Percentiles rank a stretch among this genome's conserved stretches.
Evolutionary conservation across 169 alveolate genomes (phyloP).

Genomic region (Plasmodium sp.): DNA sequence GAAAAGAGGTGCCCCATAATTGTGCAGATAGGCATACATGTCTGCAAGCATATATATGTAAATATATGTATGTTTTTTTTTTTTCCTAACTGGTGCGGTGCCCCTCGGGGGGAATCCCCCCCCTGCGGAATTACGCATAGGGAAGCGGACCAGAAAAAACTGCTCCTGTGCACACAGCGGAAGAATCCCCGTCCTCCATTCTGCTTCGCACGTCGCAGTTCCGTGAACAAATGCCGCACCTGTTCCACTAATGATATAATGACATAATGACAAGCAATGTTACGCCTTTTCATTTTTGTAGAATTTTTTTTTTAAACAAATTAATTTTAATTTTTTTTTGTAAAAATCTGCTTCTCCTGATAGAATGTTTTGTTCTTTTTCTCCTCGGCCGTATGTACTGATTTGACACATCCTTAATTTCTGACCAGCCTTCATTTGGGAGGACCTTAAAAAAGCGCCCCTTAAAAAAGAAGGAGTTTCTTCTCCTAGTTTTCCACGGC

Average conservation of each 20-base stretch:
- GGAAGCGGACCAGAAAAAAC: background rate
- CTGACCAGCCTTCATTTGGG: conserved; percentile 67
- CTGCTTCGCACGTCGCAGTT: background rate
- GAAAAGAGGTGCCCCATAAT: background rate
- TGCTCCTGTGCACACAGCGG: background rate
- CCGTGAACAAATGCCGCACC: background rate
- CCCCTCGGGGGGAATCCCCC: background rate
- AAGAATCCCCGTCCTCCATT: background rate
- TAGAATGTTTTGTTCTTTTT: conserved; percentile 69
- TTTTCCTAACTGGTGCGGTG: background rate
- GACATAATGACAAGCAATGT: background rate
- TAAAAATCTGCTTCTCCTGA: conserved; percentile 59
- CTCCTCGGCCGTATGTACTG: conserved; percentile 64
- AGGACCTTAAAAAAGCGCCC: conserved; percentile 67
- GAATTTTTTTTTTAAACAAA: conserved; percentile 58
- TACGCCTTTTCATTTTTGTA: conserved; percentile 27
- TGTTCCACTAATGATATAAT: background rate
- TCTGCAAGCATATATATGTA: background rate
- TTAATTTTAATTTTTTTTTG: conserved; percentile 73
- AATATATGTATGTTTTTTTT: background rate
- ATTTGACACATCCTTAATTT: conserved; percentile 60
- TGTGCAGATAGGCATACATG: background rate
- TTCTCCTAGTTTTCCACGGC: conserved; percentile 60
- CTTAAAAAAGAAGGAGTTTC: conserved; percentile 56
- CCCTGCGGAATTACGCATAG: background rate